phyloP scores from a whole-genome alignment of 2,329 filamentous ascomycete species.

The Ascochyta viciae-villosae region DNA sequence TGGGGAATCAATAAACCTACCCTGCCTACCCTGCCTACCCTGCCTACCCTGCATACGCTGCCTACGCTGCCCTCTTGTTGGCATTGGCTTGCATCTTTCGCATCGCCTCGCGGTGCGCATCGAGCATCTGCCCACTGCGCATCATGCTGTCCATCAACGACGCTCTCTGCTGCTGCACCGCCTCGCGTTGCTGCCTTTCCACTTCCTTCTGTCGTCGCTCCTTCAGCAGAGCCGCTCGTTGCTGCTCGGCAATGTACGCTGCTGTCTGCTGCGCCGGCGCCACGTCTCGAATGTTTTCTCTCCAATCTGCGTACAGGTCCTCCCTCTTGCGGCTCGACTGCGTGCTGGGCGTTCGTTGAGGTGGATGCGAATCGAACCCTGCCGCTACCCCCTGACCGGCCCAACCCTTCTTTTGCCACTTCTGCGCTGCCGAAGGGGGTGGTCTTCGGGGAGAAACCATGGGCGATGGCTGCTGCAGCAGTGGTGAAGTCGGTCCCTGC shows the following conservation, averaged over 20 bases:
- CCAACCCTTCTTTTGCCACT: constrained; percentile 40
- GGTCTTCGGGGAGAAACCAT: constrained; percentile 19
- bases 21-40: constrained; percentile 23
- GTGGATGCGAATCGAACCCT: constrained; percentile 50
- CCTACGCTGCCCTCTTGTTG: constrained; percentile 45
- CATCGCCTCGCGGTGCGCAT: constrained; percentile 80
- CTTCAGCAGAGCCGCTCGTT: constrained; percentile 59
- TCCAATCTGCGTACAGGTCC: constrained; percentile 45
- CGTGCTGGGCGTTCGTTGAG: constrained; percentile 35
- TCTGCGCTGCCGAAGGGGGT: constrained; percentile 39
- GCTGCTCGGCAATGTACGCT: constrained; percentile 42
- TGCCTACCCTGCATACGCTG: neutral
- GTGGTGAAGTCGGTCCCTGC: constrained; percentile 24
- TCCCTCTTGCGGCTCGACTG: constrained; percentile 43
- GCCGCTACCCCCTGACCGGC: constrained; percentile 29
- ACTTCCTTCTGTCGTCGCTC: constrained; percentile 70
- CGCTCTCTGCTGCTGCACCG: constrained; percentile 65
- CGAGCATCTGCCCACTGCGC: constrained; percentile 75
- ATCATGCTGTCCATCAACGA: constrained; percentile 76
- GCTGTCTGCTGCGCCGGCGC: constrained; percentile 29
- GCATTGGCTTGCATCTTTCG: constrained; percentile 75
- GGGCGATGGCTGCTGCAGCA: constrained; percentile 21
- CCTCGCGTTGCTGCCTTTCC: constrained; percentile 64
- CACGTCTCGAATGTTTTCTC: constrained; percentile 41
- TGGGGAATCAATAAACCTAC: constrained; percentile 17